phyloP scores from a whole-genome alignment of 2,329 filamentous ascomycete species.

The Penicillium brevicompactum region DNA sequence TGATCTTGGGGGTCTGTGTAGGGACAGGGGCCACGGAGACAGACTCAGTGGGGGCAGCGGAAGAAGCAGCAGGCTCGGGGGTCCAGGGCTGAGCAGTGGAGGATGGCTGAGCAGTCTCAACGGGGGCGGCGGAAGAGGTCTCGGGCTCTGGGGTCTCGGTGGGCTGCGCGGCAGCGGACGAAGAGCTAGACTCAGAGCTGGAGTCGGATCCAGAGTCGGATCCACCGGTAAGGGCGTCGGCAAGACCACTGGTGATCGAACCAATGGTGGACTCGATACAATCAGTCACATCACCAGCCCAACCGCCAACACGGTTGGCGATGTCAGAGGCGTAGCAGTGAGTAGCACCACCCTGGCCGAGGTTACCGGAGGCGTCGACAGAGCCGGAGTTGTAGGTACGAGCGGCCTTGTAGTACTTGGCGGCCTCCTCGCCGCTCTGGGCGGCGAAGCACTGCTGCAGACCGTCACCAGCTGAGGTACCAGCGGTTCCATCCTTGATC shows the following conservation, averaged over 20 bases:
- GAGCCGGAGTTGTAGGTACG: constrained; percentile 47
- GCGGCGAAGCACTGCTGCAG: constrained; percentile 36
- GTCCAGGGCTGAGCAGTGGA: constrained; percentile 20
- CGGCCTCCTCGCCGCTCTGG: constrained; percentile 25
- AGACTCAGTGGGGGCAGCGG: constrained; percentile 2
- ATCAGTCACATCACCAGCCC: constrained; percentile 22
- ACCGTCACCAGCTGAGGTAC: constrained; percentile 39
- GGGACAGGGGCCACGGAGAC: background rate
- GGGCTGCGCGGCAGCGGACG: constrained; percentile 3
- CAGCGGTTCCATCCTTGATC: constrained; percentile 42
- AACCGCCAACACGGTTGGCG: constrained; percentile 32
- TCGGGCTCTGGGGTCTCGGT: constrained; percentile 4
- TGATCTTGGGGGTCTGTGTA: background rate
- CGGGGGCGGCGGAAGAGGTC: constrained; percentile 5
- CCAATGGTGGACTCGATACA: constrained; percentile 20
- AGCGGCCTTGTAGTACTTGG: constrained; percentile 37
- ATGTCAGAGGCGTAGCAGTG: constrained; percentile 33
- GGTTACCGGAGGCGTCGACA: constrained; percentile 33
- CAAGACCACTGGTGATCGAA: constrained; percentile 13
- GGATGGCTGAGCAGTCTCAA: background rate
- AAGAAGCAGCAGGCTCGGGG: background rate
- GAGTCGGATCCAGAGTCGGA: constrained; percentile 12
- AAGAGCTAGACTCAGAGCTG: constrained; percentile 11
- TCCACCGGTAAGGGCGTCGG: background rate
- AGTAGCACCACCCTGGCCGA: constrained; percentile 31